Conservation (phyloP, 75 land plant genomes). For the Isoetes taiwanensis region DNA sequence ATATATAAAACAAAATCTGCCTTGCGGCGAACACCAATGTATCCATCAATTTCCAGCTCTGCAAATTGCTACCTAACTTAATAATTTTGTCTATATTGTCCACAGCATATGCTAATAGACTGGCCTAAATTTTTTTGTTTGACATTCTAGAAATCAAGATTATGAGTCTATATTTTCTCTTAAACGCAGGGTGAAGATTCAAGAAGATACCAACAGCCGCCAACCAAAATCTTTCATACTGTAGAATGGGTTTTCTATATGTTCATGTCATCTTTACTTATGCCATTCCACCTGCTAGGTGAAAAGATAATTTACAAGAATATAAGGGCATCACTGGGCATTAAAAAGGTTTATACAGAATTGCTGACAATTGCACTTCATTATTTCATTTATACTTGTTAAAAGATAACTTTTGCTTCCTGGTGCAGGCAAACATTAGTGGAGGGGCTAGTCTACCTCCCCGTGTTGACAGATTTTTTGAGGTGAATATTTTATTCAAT, state of each 20-base stretch:
- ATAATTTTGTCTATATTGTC: background rate
- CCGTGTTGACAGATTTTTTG: slow-evolving; percentile 75
- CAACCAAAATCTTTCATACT: background rate
- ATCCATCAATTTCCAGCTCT: no score
- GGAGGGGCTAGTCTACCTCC: slow-evolving; percentile 90
- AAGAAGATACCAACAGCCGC: slow-evolving; percentile 1
- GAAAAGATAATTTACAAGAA: slow-evolving; percentile 54
- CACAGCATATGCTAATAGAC: background rate
- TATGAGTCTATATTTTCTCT: no score
- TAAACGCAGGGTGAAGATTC: slow-evolving; percentile 16
- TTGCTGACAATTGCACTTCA: no score
- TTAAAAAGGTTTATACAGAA: slow-evolving; percentile 45
- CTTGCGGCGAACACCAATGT: no score
- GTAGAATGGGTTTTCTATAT: slow-evolving; percentile 45
- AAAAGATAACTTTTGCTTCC: background rate
- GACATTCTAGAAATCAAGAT: no score
- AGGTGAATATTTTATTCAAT: slow-evolving; percentile 34
- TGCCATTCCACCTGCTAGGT: slow-evolving; percentile 68
- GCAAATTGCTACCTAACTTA: no score
- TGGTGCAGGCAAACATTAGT: slow-evolving; percentile 61
- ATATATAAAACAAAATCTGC: no score
- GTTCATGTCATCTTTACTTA: slow-evolving; percentile 31
- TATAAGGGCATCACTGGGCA: slow-evolving; percentile 62
- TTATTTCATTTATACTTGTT: background rate
- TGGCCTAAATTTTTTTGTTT: background rate